Evolutionary conservation across 2,329 filamentous ascomycete species (phyloP), one percentile per base, ranked within the genome.

Genomic region (Leptographium procerum): DNA sequence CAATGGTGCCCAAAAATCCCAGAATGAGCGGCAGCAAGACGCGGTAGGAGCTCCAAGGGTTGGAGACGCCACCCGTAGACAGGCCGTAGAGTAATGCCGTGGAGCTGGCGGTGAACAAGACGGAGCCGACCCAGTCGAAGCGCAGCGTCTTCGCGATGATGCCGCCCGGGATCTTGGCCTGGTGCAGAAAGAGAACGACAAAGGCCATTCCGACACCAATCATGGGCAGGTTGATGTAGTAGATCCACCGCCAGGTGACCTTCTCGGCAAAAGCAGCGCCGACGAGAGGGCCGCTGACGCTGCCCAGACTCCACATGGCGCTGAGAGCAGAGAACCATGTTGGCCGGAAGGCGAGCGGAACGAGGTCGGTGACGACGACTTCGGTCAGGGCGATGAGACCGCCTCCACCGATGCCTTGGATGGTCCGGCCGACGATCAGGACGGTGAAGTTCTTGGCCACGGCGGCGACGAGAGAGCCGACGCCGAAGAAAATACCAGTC

Each of bases 41-140:
- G 0, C 67, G 66, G 40, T 61, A 65, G 29, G 70, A 68, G 0
- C 66, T 67, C 78, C 78, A 81, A 0, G 72, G 63, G 52, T 75
- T 66, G 0, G 67, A 60, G 1, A 73, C 67, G 2, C 76, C 77
- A 26, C 72, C 77, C 55, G 69, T 76, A 16, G 71, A 73, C 4
- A 80, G 67, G 5, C 75, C 70, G 26, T 75, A 68, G 3, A 80
- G 69, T 1, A 78, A 64, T 1, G 73, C 63, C 2, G 73, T 67
- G 5, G 71, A 69, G 0, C 71, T 68, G 2, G 64, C 68, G 0
- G 75, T 72, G 55, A 80, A 66, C 2, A 79, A 62, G 19, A 64
- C 55, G 24, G 73, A 75, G n/a, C 78, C 78, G 2, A 71, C 33
- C 53, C 68, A 74, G 62, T 82, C 78, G 52, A 77, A 67, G 3